phyloP scores from a whole-genome alignment of 192 early-diverging fungal species.

The Ambispora gerdemannii region DNA sequence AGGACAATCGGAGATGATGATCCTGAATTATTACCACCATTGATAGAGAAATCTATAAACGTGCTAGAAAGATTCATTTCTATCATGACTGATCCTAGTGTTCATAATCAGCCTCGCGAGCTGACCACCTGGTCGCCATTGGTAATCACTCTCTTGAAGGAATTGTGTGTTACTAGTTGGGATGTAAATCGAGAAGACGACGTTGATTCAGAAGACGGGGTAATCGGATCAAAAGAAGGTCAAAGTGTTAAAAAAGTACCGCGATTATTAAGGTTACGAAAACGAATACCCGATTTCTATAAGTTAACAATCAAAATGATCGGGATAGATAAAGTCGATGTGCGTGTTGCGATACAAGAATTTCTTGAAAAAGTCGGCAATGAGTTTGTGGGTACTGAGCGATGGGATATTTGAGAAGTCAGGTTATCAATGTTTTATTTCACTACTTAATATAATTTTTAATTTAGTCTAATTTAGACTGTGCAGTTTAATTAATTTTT shows the following conservation, averaged over 20 bases:
- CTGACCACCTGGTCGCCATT: conserved; percentile 45
- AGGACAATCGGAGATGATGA: conserved; percentile 52
- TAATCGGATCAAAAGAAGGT: conserved; percentile 10
- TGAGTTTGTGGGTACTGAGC: conserved; percentile 28
- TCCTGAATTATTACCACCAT: conserved; percentile 39
- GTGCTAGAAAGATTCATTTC: conserved; percentile 40
- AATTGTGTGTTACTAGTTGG: conserved; percentile 38
- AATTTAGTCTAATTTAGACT: no score
- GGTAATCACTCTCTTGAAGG: conserved; percentile 43
- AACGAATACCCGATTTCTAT: conserved; percentile 45
- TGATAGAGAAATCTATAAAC: conserved; percentile 44
- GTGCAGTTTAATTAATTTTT: no score
- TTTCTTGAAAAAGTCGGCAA: conserved; percentile 43
- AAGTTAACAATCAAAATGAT: conserved; percentile 40
- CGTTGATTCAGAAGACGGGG: background rate
- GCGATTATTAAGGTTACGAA: conserved; percentile 32
- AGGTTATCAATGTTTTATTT: no score
- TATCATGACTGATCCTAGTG: conserved; percentile 40
- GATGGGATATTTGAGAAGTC: conserved; percentile 13
- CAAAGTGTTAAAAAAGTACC: background rate
- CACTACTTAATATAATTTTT: no score
- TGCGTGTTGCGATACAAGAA: conserved; percentile 42
- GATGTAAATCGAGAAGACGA: conserved; percentile 4
- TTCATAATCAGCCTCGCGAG: conserved; percentile 41
- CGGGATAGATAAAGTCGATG: conserved; percentile 43